Evolutionary conservation across 306 rosid genomes (phyloP).

Genomic region (Casuarina cunninghamiana): DNA sequence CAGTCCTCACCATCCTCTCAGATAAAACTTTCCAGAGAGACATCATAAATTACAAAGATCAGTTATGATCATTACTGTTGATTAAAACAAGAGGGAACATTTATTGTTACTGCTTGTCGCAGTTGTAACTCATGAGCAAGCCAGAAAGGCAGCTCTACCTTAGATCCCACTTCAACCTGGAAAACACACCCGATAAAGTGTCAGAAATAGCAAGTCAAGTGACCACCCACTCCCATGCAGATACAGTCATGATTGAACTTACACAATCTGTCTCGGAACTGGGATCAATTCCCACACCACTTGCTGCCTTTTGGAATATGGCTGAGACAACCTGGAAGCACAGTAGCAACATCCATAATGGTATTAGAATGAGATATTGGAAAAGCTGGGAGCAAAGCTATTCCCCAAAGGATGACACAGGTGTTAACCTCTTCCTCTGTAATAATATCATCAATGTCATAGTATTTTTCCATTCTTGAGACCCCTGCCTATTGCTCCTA

Average conservation of each 20-base stretch:
- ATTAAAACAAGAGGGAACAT: constrained; percentile 75
- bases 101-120: constrained; percentile 68
- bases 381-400: constrained; percentile 1
- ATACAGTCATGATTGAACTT: constrained; percentile 36
- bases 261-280: constrained; percentile 72
- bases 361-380: constrained; percentile 20
- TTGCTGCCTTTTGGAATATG: constrained; percentile 71
- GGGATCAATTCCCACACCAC: constrained; percentile 89
- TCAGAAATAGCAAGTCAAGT: constrained; percentile 31
- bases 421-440: constrained; percentile 74
- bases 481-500: constrained; percentile 22
- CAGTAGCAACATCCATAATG: constrained; percentile 19
- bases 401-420: neutral
- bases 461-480: constrained; percentile 65
- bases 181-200: constrained; percentile 32
- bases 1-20: neutral
- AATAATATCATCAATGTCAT: constrained; percentile 77
- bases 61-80: constrained; percentile 55
- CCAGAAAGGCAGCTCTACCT: constrained; percentile 94
- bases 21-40: constrained; percentile 4
- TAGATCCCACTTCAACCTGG: constrained; percentile 91
- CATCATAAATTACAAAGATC: constrained; percentile 10
- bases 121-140: constrained; percentile 79
- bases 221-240: constrained; percentile 13
- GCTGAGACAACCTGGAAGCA: constrained; percentile 58